Conservation (phyloP, 2,329 filamentous ascomycete species). For the Aspergillus chevalieri region DNA sequence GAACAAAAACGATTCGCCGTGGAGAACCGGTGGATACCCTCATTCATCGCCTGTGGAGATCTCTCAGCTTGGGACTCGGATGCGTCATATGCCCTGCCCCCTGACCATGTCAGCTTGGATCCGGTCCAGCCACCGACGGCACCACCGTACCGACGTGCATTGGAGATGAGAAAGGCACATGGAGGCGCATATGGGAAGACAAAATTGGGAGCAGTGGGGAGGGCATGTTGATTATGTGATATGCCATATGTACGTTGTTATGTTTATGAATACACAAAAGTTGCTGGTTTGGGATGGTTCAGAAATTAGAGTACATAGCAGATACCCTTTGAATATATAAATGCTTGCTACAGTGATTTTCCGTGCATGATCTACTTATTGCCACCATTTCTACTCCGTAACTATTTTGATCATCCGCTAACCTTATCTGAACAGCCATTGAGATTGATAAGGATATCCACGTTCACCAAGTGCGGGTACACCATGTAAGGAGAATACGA, state of each 20-base stretch:
- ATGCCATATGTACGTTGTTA: background rate
- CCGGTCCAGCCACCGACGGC: conserved; percentile 93
- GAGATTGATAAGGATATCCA: too few relatives aligned
- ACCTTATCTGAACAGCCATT: too few relatives aligned
- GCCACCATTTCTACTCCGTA: too few relatives aligned
- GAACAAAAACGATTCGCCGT: conserved; percentile 22
- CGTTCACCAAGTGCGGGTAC: too few relatives aligned
- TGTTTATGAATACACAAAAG: background rate
- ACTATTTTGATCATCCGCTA: too few relatives aligned
- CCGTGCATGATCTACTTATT: too few relatives aligned
- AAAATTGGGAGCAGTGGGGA: conserved; percentile 33
- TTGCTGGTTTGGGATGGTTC: background rate
- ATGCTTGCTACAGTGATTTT: too few relatives aligned
- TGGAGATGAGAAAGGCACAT: conserved; percentile 72
- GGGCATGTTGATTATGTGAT: conserved; percentile 9
- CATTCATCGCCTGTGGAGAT: conserved; percentile 96
- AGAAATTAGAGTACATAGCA: conserved; percentile 7
- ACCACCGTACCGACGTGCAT: conserved; percentile 84
- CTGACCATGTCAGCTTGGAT: conserved; percentile 78
- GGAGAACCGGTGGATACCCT: conserved; percentile 74
- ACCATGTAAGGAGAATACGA: background rate
- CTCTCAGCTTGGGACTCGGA: conserved; percentile 92
- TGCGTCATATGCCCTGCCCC: conserved; percentile 83
- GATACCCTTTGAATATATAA: conserved; percentile 10
- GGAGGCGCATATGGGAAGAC: conserved; percentile 75